These are phyloP conservation scores for Orbilia javanica DNA, from an alignment of 2,329 filamentous ascomycete genomes.

Conservation along the genomic window DNA sequence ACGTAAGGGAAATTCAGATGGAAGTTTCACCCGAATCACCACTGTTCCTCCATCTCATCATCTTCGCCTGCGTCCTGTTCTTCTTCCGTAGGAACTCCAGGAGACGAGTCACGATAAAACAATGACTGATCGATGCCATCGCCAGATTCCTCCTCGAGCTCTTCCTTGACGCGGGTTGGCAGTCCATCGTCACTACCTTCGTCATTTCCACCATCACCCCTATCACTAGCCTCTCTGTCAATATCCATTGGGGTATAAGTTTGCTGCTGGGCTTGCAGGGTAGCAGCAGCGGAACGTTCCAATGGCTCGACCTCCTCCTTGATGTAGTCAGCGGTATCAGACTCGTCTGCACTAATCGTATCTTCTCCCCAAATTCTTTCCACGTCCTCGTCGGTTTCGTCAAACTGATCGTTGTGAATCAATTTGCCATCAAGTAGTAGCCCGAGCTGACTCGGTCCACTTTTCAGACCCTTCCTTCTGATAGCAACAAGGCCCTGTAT, in stretches of 20 bases:
- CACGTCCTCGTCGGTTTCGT: constrained; percentile 26
- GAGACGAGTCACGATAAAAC: constrained; percentile 29
- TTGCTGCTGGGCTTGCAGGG: neutral
- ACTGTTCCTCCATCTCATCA: constrained; percentile 16
- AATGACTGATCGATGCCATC: constrained; percentile 4
- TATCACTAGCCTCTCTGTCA: neutral
- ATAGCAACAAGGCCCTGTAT: constrained; percentile 64
- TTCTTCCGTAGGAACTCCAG: neutral
- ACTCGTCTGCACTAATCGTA: constrained; percentile 34
- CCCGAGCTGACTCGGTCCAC: constrained; percentile 68
- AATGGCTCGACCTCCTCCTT: constrained; percentile 42
- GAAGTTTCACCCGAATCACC: neutral
- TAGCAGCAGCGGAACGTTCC: constrained; percentile 9
- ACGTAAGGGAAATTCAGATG: neutral
- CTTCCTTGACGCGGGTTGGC: neutral
- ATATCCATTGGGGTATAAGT: constrained; percentile 3
- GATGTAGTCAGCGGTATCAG: constrained; percentile 27
- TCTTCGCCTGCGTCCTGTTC: neutral
- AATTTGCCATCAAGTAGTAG: constrained; percentile 62
- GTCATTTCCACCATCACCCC: neutral
- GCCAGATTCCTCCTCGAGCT: neutral
- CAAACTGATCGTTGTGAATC: constrained; percentile 57
- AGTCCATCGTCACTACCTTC: neutral
- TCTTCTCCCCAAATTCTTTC: constrained; percentile 16
- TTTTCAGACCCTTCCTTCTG: constrained; percentile 65